Conservation (phyloP, 1,139 yeast species). For the Hyphopichia burtonii region DNA sequence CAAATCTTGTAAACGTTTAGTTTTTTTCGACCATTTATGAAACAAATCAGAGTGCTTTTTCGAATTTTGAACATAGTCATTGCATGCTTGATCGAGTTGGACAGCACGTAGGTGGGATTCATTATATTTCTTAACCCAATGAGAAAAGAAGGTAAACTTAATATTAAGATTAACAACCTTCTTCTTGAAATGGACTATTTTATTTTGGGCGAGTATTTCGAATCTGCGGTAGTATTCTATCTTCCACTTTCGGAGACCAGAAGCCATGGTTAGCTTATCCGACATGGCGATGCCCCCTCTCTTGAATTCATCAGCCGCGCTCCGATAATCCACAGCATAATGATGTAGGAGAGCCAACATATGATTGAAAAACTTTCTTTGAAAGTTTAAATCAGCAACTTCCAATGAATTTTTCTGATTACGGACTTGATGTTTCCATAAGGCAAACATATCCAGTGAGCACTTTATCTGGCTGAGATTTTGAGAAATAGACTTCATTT, state of each 20-base stretch:
- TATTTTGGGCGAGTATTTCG: conserved; percentile 13
- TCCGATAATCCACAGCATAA: conserved; percentile 3
- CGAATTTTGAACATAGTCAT: conserved; percentile 11
- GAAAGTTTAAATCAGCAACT: conserved; percentile 18
- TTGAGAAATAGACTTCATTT: neutral
- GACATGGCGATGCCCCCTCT: neutral
- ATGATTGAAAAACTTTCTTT: conserved; percentile 17
- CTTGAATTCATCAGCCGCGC: conserved; percentile 3
- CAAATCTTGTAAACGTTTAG: conserved; percentile 7
- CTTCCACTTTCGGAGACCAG: conserved; percentile 19
- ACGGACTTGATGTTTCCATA: conserved; percentile 4
- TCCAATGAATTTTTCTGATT: conserved; percentile 4
- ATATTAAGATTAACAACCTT: conserved; percentile 11
- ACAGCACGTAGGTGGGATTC: conserved; percentile 7
- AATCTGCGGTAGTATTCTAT: conserved; percentile 12
- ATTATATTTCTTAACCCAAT: conserved; percentile 24
- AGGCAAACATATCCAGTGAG: conserved; percentile 3
- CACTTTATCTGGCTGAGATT: conserved; percentile 1
- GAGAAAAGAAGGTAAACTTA: conserved; percentile 11
- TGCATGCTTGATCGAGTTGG: conserved; percentile 14
- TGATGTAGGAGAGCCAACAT: conserved; percentile 4
- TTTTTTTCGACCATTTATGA: conserved; percentile 13
- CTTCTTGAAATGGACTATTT: conserved; percentile 14
- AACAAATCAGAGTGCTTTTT: conserved; percentile 9
- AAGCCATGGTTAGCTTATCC: conserved; percentile 1